These are phyloP conservation scores for Fusarium liriodendri DNA, from an alignment of 2,329 filamentous ascomycete species.

Conservation along the genomic window DNA sequence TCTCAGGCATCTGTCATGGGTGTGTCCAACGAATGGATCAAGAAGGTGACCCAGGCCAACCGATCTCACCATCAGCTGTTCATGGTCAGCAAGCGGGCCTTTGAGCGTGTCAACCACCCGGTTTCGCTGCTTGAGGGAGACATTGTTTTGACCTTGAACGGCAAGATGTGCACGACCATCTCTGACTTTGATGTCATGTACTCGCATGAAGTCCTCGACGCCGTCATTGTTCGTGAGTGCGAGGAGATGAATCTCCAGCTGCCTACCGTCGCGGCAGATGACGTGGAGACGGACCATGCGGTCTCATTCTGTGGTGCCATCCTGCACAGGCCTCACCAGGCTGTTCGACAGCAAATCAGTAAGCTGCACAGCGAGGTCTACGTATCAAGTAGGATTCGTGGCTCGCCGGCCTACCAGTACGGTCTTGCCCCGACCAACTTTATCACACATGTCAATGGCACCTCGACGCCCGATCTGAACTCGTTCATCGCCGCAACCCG, in stretches of 20 bases:
- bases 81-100: conserved; percentile 93
- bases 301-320: conserved; percentile 96
- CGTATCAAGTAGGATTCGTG: conserved; percentile 86
- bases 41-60: conserved; percentile 88
- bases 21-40: conserved; percentile 94
- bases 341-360: conserved; percentile 95
- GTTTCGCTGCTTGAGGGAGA: conserved; percentile 86
- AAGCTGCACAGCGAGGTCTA: conserved; percentile 97
- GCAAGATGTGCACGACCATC: conserved; percentile 90
- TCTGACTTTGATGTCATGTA: conserved; percentile 98
- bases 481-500: conserved; percentile 84
- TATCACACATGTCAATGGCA: conserved; percentile 94
- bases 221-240: conserved; percentile 87
- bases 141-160: conserved; percentile 90
- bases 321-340: conserved; percentile 92
- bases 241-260: conserved; percentile 81
- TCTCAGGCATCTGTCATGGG: conserved; percentile 97
- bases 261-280: conserved; percentile 86
- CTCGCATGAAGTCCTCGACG: conserved; percentile 83
- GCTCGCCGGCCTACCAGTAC: conserved; percentile 88
- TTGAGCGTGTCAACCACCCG: conserved; percentile 64
- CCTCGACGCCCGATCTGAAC: conserved; percentile 83
- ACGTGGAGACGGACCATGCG: conserved; percentile 91
- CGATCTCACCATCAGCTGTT: conserved; percentile 95
- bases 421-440: conserved; percentile 97